Evolutionary conservation across 208 protist species (phyloP), one percentile per base, ranked within the genome.

Genomic region (Zelonia costaricensis): DNA sequence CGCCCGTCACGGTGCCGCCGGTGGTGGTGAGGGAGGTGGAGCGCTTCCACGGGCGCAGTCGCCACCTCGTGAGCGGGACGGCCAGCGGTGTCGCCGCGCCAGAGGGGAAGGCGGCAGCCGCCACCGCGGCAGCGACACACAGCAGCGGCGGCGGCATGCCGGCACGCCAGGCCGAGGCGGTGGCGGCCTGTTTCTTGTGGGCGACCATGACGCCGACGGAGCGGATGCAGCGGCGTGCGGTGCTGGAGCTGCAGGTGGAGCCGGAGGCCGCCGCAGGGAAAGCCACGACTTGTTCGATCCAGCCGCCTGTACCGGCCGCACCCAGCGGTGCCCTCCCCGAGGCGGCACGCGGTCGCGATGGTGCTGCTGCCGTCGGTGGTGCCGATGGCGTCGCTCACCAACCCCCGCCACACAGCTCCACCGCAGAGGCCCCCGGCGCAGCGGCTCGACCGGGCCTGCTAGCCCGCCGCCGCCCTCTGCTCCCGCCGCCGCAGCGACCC

Each of bases 1-100:
- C 48, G 4, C 74, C 79, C n/a, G 63, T 75, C 20, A 47, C 69
- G 3, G 67, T 82, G 40, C 33, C 66, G 38, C 69, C 76, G 2
- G 46, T 88, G 23, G 45, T 53, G 30, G 42, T 91, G 43, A 66
- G 54, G 42, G 81, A 86, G 22, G 74, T 91, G 16, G 65, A 69
- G 42, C 72, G 70, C 12, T 91, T 91, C 39, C 70, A 74, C 16
- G 67, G 68, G 18, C 84, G 84, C 22, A 84, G 75, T 30, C 58
- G 67, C 7, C 64, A 71, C 23, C 42, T 91, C 8, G 42, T 83
- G 25, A 39, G 58, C 18, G 38, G 13, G 27, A 27, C 43, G 8
- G 22, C 57, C 20, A 18, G 31, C 52, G 36, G 36, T 42, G 36
- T 42, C 15, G n/a, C n/a, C n/a, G n/a, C n/a, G n/a, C n/a, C n/a